Evolutionary conservation across 768 basidiomycete species (phyloP), one percentile per base, ranked within the genome.

Genomic region (Arthromyces matolae): DNA sequence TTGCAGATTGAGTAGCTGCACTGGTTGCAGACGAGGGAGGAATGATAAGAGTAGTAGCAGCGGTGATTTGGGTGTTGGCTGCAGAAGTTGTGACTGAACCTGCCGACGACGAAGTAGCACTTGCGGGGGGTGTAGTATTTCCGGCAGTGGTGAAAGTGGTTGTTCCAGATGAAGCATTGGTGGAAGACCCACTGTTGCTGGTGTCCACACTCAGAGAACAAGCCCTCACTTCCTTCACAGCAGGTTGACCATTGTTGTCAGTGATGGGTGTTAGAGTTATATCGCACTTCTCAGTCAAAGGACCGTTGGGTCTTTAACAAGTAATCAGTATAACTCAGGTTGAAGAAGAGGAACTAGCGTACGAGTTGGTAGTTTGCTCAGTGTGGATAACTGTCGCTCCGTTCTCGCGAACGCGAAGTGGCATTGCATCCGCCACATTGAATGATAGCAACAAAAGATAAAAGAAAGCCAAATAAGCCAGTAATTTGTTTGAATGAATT

Each of bases 271-370:
- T 81, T 38, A 84, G 69, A 8, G 77, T 76, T 39, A 81, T 66
- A 8, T 74, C 68, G 60, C 84, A 86, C n/a, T 73, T 80, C 66
- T 81, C 71, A 33, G 70, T 77, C 62, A 81, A 65, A 23, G 64
- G 61, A 14, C 83, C 83, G 47, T 71, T 66, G 36, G 71, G 47
- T 43, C 81, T 83, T 51, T n/a, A 22, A n/a, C 20, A 33, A 45
- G 25, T 22, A 42, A 24, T 58, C 42, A 55, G 45, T 52, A 42
- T 45, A 32, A 23, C 33, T 41, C n/a, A 38, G 2, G 40, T 16
- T 5, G 22, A 42, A 36, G n/a, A 23, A 32, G 42, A 33, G 4
- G n/a, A 47, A 55, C 23, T 37, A n/a, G 55, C 79, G 64, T 65
- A 82, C 79, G 73, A 76, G 56, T 72, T 59, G 46, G 71, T 70